phyloP scores from a whole-genome alignment of 768 basidiomycete species.

The Mycena vitilis region DNA sequence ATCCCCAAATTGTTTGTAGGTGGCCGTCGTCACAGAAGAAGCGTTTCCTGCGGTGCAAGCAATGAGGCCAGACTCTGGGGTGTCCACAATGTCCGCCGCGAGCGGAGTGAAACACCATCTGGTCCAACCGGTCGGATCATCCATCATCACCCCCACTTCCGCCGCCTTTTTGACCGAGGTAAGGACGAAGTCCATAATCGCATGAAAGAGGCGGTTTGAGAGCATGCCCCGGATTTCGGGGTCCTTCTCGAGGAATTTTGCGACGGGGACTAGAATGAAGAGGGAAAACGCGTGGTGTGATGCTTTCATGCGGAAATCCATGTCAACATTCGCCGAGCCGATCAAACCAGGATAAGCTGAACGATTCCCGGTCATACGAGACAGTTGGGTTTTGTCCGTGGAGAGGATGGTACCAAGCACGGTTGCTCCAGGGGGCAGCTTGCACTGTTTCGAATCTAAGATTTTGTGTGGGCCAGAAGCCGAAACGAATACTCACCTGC shows the following conservation, averaged over 20 bases:
- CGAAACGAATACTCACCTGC: conserved; percentile 27
- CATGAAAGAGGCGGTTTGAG: background rate
- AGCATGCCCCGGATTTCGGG: conserved; percentile 8
- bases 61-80: background rate
- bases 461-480: background rate
- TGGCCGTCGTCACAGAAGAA: conserved; percentile 35
- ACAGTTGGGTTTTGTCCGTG: conserved; percentile 38
- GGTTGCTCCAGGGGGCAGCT: conserved; percentile 33
- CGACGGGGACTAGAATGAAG: conserved; percentile 36
- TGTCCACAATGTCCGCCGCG: background rate
- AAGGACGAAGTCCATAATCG: conserved; percentile 32
- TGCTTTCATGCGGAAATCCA: conserved; percentile 25
- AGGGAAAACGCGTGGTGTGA: conserved; percentile 36
- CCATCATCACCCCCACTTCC: conserved; percentile 36
- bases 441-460: conserved; percentile 17
- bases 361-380: conserved; percentile 29
- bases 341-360: conserved; percentile 32
- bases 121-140: conserved; percentile 31
- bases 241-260: conserved; percentile 34
- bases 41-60: conserved; percentile 16
- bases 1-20: conserved; percentile 38
- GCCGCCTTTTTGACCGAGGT: conserved; percentile 35
- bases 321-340: conserved; percentile 31
- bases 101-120: conserved; percentile 38
- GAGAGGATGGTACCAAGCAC: conserved; percentile 35